Conservation (phyloP, 306 rosid species). For the Hylodesmum podocarpum region DNA sequence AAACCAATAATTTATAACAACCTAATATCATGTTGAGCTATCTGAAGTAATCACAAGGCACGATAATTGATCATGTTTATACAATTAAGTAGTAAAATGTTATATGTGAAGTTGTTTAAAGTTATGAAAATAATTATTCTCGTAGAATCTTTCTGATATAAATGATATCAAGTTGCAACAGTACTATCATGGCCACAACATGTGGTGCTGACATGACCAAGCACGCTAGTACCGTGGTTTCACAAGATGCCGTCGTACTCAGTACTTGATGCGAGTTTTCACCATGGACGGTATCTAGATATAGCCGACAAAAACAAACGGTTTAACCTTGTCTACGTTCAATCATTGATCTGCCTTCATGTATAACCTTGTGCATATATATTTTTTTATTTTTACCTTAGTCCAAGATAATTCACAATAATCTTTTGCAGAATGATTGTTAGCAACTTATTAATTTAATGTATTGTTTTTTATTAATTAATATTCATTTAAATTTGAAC, state of each 20-base stretch:
- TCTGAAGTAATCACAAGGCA: too few species aligned
- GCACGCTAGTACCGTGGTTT: constrained; percentile 41
- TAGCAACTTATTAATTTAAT: too few species aligned
- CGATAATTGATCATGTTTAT: not conserved
- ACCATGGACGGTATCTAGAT: constrained; percentile 41
- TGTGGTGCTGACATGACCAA: constrained; percentile 45
- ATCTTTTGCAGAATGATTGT: too few species aligned
- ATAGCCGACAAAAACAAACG: constrained; percentile 38
- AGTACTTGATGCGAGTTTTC: constrained; percentile 49
- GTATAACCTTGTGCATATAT: too few species aligned
- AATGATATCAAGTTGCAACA: constrained; percentile 31
- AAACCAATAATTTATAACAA: too few species aligned
- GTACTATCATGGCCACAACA: constrained; percentile 38
- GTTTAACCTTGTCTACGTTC: constrained; percentile 22
- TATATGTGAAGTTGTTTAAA: not conserved
- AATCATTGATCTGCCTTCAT: constrained; percentile 22
- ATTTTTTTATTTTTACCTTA: not conserved
- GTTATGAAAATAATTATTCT: not conserved
- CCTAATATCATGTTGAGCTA: too few species aligned
- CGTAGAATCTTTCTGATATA: constrained; percentile 9
- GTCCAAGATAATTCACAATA: not conserved
- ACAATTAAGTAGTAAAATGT: not conserved
- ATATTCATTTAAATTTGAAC: too few species aligned
- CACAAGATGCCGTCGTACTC: constrained; percentile 47
- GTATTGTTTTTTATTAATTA: too few species aligned